Percentiles rank a stretch among this genome's conserved stretches.
phyloP scores from a whole-genome alignment of 805 yeast genomes.

The Candida sphagnicola region DNA sequence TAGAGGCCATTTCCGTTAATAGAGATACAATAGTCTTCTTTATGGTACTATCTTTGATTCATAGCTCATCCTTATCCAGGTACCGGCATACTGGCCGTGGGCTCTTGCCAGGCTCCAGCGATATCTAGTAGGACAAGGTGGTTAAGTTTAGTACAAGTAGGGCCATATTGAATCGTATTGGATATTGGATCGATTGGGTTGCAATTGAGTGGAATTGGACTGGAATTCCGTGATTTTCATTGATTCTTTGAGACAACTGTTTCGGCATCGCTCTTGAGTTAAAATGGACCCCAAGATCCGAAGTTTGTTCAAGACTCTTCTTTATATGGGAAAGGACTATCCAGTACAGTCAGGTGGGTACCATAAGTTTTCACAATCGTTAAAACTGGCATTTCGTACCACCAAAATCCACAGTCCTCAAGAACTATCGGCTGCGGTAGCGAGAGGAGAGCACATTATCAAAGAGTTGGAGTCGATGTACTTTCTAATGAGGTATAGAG shows the following conservation, averaged over 20 bases:
- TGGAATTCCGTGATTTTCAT: no score
- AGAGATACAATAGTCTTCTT: no score
- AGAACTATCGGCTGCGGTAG: conserved; percentile 21
- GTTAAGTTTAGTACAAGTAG: no score
- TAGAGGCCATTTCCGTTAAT: background rate
- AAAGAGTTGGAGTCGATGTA: conserved; percentile 31
- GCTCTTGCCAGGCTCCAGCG: no score
- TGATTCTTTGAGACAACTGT: no score
- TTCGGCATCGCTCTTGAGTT: no score
- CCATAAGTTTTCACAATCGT: conserved; percentile 14
- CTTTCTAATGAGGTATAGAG: conserved; percentile 26
- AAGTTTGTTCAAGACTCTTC: conserved; percentile 20
- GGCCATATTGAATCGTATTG: background rate
- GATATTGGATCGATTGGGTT: background rate
- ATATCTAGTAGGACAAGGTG: no score
- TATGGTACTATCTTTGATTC: no score
- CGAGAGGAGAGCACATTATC: conserved; percentile 23
- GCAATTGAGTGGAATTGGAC: no score
- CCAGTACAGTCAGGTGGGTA: conserved; percentile 30
- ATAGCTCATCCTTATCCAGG: no score
- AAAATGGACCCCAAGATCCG: conserved; percentile 22
- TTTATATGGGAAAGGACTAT: conserved; percentile 33
- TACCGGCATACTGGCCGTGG: no score
- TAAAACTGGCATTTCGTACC: conserved; percentile 18
- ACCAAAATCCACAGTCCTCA: conserved; percentile 11